Conservation (phyloP, 192 early-diverging fungal species). For the Dissophora globulifera region DNA sequence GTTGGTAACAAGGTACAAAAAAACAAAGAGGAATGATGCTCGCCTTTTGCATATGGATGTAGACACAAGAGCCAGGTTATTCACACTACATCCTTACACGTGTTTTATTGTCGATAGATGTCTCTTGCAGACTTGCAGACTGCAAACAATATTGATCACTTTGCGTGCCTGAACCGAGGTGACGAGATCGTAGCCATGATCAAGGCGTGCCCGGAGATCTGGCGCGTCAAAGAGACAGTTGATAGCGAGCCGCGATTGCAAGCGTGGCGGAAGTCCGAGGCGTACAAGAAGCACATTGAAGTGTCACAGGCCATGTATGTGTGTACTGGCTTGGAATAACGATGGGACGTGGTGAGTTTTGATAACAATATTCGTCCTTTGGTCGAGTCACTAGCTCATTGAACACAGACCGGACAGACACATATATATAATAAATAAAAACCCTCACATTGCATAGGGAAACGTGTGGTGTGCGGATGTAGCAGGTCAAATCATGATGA, state of each 20-base stretch:
- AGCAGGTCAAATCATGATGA: conserved; percentile 36
- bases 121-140: conserved; percentile 31
- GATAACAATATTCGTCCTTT: no score
- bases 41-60: no score
- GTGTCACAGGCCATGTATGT: conserved; percentile 5
- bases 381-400: no score
- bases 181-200: conserved; percentile 25
- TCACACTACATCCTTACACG: background rate
- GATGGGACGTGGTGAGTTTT: no score
- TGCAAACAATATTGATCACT: conserved; percentile 29
- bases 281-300: conserved; percentile 11
- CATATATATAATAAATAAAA: no score
- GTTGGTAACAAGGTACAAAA: conserved; percentile 29
- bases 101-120: conserved; percentile 1
- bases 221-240: conserved; percentile 37
- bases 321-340: background rate
- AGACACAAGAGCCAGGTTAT: no score
- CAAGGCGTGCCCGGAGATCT: conserved; percentile 23
- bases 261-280: conserved; percentile 32
- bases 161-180: conserved; percentile 3
- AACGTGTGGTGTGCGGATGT: conserved; percentile 79
- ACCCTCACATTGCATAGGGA: no score
- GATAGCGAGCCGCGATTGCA: conserved; percentile 30
- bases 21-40: no score
- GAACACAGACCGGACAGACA: no score